Percentiles rank a stretch among this genome's conserved stretches.
phyloP scores from a whole-genome alignment of 2,329 filamentous ascomycete species.

The Trichoderma gracile region DNA sequence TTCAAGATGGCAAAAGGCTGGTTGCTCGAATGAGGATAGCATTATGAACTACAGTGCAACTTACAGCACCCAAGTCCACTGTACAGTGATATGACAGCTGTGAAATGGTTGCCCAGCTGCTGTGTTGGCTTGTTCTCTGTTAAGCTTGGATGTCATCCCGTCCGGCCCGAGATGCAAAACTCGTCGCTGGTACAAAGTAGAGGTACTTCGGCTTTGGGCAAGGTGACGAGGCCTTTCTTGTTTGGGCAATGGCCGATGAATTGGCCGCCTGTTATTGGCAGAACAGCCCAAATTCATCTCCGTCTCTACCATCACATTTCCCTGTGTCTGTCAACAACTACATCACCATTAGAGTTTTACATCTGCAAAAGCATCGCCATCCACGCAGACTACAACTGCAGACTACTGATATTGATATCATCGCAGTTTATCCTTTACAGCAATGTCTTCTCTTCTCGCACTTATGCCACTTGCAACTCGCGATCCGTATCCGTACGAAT shows the following conservation, averaged over 20 bases:
- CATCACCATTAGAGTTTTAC: no score
- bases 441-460: not conserved
- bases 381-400: no score
- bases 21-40: no score
- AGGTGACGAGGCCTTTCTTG: not conserved
- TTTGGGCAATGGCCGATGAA: constrained; percentile 4
- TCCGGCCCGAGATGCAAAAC: constrained; percentile 1
- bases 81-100: not conserved
- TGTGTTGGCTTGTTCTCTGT: no score
- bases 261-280: not conserved
- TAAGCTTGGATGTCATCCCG: constrained; percentile 8
- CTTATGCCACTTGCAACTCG: not conserved
- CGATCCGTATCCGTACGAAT: no score
- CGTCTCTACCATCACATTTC: not conserved
- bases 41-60: not conserved
- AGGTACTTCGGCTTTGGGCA: not conserved
- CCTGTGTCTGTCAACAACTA: not conserved
- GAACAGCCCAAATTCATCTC: not conserved
- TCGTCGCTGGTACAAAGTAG: no score
- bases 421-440: no score
- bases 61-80: not conserved
- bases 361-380: not conserved
- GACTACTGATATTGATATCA: no score
- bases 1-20: constrained; percentile 5
- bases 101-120: not conserved